A percentile compares a stretch with the other conserved stretches of the same genome.
phyloP scores from a whole-genome alignment of 129 eudicot species.

The Centaurea solstitialis region DNA sequence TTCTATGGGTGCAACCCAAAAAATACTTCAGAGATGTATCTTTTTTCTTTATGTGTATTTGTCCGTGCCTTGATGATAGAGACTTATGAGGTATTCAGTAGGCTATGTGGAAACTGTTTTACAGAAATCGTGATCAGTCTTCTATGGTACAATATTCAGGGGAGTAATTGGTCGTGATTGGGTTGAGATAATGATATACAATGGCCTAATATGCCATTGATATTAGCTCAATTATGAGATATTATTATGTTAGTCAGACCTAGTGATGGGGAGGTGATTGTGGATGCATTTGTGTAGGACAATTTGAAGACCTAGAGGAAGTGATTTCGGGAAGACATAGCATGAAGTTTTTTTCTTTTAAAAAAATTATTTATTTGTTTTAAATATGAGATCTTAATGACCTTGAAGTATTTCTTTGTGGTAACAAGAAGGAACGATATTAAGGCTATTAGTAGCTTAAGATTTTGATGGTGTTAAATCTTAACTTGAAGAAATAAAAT shows the following conservation, averaged over 20 bases:
- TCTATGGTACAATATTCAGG: neutral
- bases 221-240: neutral
- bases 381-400: too few relatives aligned
- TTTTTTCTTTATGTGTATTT: neutral
- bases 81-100: neutral
- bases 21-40: neutral
- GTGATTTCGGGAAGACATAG: neutral
- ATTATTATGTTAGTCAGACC: neutral
- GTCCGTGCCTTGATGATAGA: neutral
- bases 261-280: neutral
- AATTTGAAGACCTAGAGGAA: neutral
- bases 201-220: neutral
- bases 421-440: neutral
- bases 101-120: neutral
- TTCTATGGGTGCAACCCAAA: too few relatives aligned
- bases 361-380: too few relatives aligned
- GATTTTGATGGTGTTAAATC: neutral
- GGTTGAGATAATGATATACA: neutral
- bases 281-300: neutral
- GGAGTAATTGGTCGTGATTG: neutral
- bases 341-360: neutral
- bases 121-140: too few relatives aligned
- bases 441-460: too few relatives aligned
- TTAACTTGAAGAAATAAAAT: too few relatives aligned
- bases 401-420: too few relatives aligned